Evolutionary conservation across 1,284 basidiomycete species (phyloP).

Genomic region (Trametes versicolor): DNA sequence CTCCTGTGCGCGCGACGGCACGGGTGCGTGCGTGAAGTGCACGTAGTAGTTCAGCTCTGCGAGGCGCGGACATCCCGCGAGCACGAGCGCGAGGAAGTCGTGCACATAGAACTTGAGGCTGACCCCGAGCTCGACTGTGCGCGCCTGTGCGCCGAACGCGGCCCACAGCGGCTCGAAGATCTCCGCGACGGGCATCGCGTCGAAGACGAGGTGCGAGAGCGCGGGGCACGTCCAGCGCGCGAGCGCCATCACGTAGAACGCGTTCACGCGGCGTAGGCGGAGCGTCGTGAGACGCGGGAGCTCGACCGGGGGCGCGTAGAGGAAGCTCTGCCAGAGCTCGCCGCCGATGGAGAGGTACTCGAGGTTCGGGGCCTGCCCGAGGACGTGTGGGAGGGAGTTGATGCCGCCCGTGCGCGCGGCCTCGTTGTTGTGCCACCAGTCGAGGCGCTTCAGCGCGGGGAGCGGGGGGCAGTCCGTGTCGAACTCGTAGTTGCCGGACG

Average conservation of each 20-base stretch:
- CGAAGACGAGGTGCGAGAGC: slow-evolving; percentile 58
- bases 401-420: slow-evolving; percentile 73
- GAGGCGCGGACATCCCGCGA: slow-evolving; percentile 57
- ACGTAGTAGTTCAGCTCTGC: slow-evolving; percentile 65
- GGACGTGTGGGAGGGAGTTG: slow-evolving; percentile 65
- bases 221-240: slow-evolving; percentile 63
- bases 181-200: slow-evolving; percentile 50
- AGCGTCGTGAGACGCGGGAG: slow-evolving; percentile 60
- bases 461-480: slow-evolving; percentile 56
- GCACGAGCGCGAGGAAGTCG: slow-evolving; percentile 57
- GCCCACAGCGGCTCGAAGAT: slow-evolving; percentile 54
- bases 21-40: slow-evolving; percentile 63
- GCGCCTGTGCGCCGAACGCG: slow-evolving; percentile 59
- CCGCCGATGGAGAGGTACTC: slow-evolving; percentile 67
- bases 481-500: slow-evolving; percentile 61
- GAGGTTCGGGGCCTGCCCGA: slow-evolving; percentile 61
- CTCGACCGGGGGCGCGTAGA: slow-evolving; percentile 37
- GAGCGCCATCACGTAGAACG: slow-evolving; percentile 59
- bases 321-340: slow-evolving; percentile 47
- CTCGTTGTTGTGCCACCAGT: slow-evolving; percentile 72
- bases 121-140: slow-evolving; percentile 64
- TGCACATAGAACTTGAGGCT: slow-evolving; percentile 59
- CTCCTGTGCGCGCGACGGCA: slow-evolving; percentile 49
- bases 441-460: slow-evolving; percentile 65
- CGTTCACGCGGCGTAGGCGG: slow-evolving; percentile 59